A percentile compares a stretch with the other conserved stretches of the same genome.
phyloP scores from a whole-genome alignment of 192 early-diverging fungal genomes.

The Phycomyces blakesleeanus region DNA sequence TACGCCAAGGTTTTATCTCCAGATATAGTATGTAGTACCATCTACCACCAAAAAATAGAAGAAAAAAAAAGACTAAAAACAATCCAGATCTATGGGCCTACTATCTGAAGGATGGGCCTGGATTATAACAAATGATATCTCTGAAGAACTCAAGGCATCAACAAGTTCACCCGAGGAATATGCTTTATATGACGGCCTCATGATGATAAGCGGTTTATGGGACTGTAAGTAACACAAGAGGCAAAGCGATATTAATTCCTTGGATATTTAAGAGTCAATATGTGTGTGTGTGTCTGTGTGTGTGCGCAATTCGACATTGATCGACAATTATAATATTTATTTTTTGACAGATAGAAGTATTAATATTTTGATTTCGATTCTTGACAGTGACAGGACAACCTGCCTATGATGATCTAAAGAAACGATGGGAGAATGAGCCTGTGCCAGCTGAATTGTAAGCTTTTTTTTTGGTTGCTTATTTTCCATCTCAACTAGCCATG shows the following conservation, averaged over 20 bases:
- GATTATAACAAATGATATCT: constrained; percentile 23
- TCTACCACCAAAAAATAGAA: not conserved
- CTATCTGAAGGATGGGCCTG: constrained; percentile 25
- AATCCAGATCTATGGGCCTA: constrained; percentile 18
- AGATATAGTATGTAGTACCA: not conserved
- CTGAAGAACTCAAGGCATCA: not conserved
- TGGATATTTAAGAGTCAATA: too few species aligned
- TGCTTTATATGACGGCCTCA: constrained; percentile 18
- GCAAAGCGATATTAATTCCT: not conserved
- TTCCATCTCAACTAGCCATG: not conserved
- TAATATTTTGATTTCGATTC: constrained; percentile 1
- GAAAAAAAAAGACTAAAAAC: too few species aligned
- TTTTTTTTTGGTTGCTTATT: not conserved
- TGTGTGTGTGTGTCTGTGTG: too few species aligned
- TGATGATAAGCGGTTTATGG: constrained; percentile 31
- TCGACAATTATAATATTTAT: too few species aligned
- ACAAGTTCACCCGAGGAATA: constrained; percentile 1
- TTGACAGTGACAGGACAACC: constrained; percentile 21
- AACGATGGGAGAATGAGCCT: constrained; percentile 7
- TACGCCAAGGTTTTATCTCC: too few species aligned
- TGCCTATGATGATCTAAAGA: constrained; percentile 8
- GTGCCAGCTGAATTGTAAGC: constrained; percentile 19
- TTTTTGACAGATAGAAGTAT: too few species aligned
- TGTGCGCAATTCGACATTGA: too few species aligned
- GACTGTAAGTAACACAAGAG: constrained; percentile 22